A percentile compares a stretch with the other conserved stretches of the same genome.
These are phyloP conservation scores for Gynostemma pentaphyllum DNA, from an alignment of 306 rosid species.

Conservation along the genomic window DNA sequence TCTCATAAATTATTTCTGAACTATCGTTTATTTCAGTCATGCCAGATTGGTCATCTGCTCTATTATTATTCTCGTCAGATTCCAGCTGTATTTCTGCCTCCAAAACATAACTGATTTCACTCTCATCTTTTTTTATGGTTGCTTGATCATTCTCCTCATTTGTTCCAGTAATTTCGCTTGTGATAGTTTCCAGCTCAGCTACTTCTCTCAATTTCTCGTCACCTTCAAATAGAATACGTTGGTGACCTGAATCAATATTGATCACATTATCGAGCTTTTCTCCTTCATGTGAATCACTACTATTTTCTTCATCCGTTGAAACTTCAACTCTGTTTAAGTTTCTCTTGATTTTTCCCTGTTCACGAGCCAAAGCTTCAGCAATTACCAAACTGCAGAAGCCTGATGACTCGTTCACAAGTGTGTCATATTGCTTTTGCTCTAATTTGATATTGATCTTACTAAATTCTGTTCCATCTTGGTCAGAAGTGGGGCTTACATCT, in stretches of 20 bases:
- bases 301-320: conserved; percentile 23
- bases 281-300: conserved; percentile 29
- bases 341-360: conserved; percentile 17
- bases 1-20: conserved; percentile 1
- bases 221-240: conserved; percentile 27
- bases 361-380: conserved; percentile 34
- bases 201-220: conserved; percentile 15
- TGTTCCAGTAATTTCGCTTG: conserved; percentile 15
- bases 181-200: conserved; percentile 21
- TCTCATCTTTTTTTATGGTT: background rate
- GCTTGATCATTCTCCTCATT: conserved; percentile 22
- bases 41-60: background rate
- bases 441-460: conserved; percentile 22
- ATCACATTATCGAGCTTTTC: conserved; percentile 14
- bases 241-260: conserved; percentile 24
- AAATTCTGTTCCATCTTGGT: conserved; percentile 14
- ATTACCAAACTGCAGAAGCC: conserved; percentile 19
- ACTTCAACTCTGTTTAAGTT: conserved; percentile 27
- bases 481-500: conserved; percentile 13
- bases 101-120: background rate
- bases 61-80: background rate
- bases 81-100: background rate
- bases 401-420: conserved; percentile 20
- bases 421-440: conserved; percentile 24
- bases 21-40: background rate